These are phyloP conservation scores for Podospora comata DNA, from an alignment of 495 filamentous ascomycete species.

Conservation along the genomic window DNA sequence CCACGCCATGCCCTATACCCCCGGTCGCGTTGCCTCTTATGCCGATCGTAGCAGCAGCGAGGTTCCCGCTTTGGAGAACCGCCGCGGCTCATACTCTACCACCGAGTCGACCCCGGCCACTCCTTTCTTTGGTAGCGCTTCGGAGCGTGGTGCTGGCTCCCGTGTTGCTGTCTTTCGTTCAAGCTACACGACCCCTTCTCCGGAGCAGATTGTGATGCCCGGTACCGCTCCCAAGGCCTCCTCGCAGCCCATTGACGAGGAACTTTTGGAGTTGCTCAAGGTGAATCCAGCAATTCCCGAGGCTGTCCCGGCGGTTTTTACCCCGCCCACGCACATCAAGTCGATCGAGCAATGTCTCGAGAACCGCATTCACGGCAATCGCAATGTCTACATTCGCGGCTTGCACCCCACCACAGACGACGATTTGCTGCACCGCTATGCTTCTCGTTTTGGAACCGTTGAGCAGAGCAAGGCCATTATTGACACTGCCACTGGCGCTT, in stretches of 20 bases:
- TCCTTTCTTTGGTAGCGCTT: slow-evolving; percentile 55
- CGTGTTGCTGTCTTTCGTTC: slow-evolving; percentile 59
- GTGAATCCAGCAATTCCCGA: slow-evolving; percentile 79
- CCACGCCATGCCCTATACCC: slow-evolving; percentile 48
- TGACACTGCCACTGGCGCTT: slow-evolving; percentile 81
- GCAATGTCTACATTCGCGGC: slow-evolving; percentile 95
- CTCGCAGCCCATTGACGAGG: slow-evolving; percentile 51
- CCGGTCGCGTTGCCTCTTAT: slow-evolving; percentile 41
- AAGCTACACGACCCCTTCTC: slow-evolving; percentile 60
- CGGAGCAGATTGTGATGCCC: slow-evolving; percentile 52
- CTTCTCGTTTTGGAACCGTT: slow-evolving; percentile 81
- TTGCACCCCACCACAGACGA: slow-evolving; percentile 93
- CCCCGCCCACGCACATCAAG: slow-evolving; percentile 67
- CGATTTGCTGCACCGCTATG: slow-evolving; percentile 77
- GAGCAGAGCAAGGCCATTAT: slow-evolving; percentile 97
- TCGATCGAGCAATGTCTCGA: slow-evolving; percentile 87
- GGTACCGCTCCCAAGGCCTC: slow-evolving; percentile 45
- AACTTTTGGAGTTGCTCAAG: slow-evolving; percentile 67
- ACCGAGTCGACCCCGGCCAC: slow-evolving; percentile 64
- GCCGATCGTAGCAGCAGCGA: slow-evolving; percentile 46
- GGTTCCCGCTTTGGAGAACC: slow-evolving; percentile 57
- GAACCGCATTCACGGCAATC: slow-evolving; percentile 79
- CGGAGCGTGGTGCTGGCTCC: slow-evolving; percentile 49
- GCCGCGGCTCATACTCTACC: slow-evolving; percentile 65
- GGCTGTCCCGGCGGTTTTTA: slow-evolving; percentile 83